Evolutionary conservation across 495 filamentous ascomycete genomes (phyloP).

Genomic region (Penicillium fimorum): DNA sequence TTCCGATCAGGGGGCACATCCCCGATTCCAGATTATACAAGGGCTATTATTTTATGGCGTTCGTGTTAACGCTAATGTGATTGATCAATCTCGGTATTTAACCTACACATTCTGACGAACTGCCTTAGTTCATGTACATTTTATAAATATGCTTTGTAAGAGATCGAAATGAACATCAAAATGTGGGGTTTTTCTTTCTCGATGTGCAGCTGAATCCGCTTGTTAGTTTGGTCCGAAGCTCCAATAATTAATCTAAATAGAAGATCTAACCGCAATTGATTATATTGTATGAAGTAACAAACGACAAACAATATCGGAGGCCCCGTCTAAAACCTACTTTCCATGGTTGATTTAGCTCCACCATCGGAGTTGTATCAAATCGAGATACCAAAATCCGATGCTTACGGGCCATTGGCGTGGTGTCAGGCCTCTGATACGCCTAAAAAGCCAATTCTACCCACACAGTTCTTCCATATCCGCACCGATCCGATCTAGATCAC

Average conservation of each 20-base stretch:
- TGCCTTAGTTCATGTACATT: background rate
- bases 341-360: background rate
- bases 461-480: slow-evolving; percentile 22
- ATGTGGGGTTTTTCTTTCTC: background rate
- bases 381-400: background rate
- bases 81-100: background rate
- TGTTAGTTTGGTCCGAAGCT: background rate
- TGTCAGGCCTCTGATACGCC: slow-evolving; percentile 12
- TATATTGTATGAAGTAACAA: background rate
- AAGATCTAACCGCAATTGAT: background rate
- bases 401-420: background rate
- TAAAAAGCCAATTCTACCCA: slow-evolving; percentile 1
- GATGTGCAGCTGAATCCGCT: background rate
- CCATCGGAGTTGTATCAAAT: background rate
- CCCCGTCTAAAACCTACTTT: background rate
- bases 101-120: background rate
- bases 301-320: background rate
- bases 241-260: background rate
- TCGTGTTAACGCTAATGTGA: background rate
- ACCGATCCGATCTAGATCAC: slow-evolving; percentile 32
- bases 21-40: background rate
- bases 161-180: background rate
- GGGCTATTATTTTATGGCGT: background rate
- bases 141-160: background rate
- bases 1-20: background rate